Conservation (phyloP, 352 stramenopile genomes). For the Thalassiosira hispida region DNA sequence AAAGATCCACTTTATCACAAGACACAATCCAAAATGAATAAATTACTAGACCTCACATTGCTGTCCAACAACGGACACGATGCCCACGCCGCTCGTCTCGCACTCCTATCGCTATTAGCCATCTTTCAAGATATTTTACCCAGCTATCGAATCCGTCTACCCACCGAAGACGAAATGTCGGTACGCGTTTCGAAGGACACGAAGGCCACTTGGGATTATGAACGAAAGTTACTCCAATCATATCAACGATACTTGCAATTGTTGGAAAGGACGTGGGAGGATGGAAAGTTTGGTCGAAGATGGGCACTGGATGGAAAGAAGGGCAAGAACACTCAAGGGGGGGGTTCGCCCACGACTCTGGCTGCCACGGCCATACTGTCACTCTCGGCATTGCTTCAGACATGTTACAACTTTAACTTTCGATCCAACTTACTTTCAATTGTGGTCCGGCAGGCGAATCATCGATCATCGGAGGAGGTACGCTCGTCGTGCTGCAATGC, state of each 20-base stretch:
- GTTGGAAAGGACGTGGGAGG: slow-evolving; percentile 77
- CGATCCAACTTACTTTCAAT: slow-evolving; percentile 82
- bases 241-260: slow-evolving; percentile 86
- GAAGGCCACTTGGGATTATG: slow-evolving; percentile 84
- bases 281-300: slow-evolving; percentile 35
- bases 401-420: slow-evolving; percentile 87
- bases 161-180: slow-evolving; percentile 87
- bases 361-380: slow-evolving; percentile 75
- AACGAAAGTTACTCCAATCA: slow-evolving; percentile 73
- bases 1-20: slow-evolving; percentile 42
- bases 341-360: slow-evolving; percentile 52
- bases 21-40: slow-evolving; percentile 65
- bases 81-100: slow-evolving; percentile 84
- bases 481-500: slow-evolving; percentile 68
- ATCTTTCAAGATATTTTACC: slow-evolving; percentile 96
- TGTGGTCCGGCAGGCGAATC: slow-evolving; percentile 77
- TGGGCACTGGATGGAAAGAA: slow-evolving; percentile 12
- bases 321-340: slow-evolving; percentile 10
- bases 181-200: slow-evolving; percentile 83
- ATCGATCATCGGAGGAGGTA: slow-evolving; percentile 58
- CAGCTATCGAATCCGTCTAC: slow-evolving; percentile 92
- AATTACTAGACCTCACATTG: slow-evolving; percentile 57
- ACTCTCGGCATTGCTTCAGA: slow-evolving; percentile 80
- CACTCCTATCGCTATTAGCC: slow-evolving; percentile 91
- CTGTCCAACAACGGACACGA: slow-evolving; percentile 68